Evolutionary conservation across 2,329 filamentous ascomycete genomes (phyloP).

Genomic region (Calonectria honghensis): DNA sequence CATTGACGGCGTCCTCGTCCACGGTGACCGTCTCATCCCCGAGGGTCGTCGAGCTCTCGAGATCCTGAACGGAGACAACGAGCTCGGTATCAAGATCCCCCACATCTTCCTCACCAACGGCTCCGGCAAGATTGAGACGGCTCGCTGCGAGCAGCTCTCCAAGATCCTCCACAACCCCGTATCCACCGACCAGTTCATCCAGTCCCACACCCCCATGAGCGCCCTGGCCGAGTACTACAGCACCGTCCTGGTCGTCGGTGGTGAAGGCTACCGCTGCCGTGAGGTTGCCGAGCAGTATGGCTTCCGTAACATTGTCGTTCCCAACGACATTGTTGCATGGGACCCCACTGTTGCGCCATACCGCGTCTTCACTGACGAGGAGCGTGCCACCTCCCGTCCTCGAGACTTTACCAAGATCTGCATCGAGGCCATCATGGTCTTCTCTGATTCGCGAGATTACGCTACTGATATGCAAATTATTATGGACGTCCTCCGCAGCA

Average conservation of each 20-base stretch:
- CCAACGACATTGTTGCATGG: conserved; percentile 84
- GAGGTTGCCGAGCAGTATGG: conserved; percentile 75
- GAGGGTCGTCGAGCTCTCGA: conserved; percentile 82
- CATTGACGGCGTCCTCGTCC: conserved; percentile 93
- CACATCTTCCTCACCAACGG: conserved; percentile 96
- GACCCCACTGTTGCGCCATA: conserved; percentile 89
- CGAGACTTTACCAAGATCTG: conserved; percentile 85
- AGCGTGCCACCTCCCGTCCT: conserved; percentile 79
- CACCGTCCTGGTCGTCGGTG: conserved; percentile 84
- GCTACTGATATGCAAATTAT: conserved; percentile 89
- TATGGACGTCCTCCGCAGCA: conserved; percentile 84
- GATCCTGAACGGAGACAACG: conserved; percentile 81
- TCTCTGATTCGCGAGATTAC: conserved; percentile 96
- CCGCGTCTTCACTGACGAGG: conserved; percentile 76
- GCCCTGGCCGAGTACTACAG: conserved; percentile 85
- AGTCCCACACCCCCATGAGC: conserved; percentile 87
- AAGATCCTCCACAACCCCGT: conserved; percentile 61
- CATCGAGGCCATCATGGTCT: conserved; percentile 91
- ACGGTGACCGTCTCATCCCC: conserved; percentile 85
- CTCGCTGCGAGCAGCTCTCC: conserved; percentile 85
- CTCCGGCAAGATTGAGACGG: conserved; percentile 91
- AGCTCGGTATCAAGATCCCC: conserved; percentile 87
- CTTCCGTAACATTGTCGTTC: conserved; percentile 86
- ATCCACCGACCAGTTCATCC: conserved; percentile 77
- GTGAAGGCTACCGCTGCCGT: conserved; percentile 83